Conservation (phyloP, 306 rosid species). For the Dalbergia cultrata region DNA sequence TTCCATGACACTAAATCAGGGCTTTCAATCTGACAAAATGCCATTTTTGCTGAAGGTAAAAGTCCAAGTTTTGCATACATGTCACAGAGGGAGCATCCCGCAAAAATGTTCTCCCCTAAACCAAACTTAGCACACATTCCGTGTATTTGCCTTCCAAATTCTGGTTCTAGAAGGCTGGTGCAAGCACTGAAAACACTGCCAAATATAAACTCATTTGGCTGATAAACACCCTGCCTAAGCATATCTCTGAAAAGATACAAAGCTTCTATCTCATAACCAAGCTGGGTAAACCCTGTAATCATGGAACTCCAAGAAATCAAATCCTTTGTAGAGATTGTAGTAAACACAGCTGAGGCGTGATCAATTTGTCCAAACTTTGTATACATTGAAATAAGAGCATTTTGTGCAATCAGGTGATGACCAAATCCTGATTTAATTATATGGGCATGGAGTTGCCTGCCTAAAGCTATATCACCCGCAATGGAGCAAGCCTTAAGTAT, state of each 20-base stretch:
- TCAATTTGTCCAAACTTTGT: constrained; percentile 61
- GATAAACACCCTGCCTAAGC: constrained; percentile 60
- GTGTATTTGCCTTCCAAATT: constrained; percentile 78
- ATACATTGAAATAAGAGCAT: constrained; percentile 86
- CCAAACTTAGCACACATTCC: constrained; percentile 72
- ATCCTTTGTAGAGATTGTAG: constrained; percentile 63
- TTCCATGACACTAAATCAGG: constrained; percentile 86
- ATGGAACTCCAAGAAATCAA: constrained; percentile 85
- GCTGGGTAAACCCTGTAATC: constrained; percentile 76
- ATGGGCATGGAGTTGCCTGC: constrained; percentile 73
- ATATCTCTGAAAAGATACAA: constrained; percentile 68
- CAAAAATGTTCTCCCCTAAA: constrained; percentile 64
- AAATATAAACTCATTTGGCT: constrained; percentile 75
- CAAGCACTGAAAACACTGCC: constrained; percentile 83
- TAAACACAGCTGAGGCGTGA: constrained; percentile 65
- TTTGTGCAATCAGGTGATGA: constrained; percentile 61
- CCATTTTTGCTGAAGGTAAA: constrained; percentile 59
- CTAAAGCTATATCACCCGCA: constrained; percentile 57
- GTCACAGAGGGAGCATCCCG: constrained; percentile 85
- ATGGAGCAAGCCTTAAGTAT: constrained; percentile 70
- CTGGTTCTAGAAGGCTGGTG: constrained; percentile 63
- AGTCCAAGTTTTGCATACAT: constrained; percentile 79
- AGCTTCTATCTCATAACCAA: constrained; percentile 72
- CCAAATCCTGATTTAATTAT: constrained; percentile 67
- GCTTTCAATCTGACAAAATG: constrained; percentile 63